phyloP scores from a whole-genome alignment of 768 basidiomycete genomes.

The Pisolithus sp. region DNA sequence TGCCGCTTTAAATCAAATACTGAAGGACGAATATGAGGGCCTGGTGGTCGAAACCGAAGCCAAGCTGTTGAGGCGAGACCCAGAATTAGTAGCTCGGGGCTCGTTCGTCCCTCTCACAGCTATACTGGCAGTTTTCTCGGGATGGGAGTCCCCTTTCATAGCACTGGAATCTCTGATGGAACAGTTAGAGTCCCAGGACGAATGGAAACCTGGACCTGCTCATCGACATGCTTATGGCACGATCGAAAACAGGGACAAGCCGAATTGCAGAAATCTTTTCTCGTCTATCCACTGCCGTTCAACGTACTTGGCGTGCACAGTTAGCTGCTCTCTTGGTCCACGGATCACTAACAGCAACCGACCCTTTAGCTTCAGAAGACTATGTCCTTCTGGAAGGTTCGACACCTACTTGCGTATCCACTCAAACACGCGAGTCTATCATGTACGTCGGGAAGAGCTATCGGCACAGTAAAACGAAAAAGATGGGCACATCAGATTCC shows the following conservation, averaged over 20 bases:
- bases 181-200: conserved; percentile 46
- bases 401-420: conserved; percentile 70
- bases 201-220: conserved; percentile 67
- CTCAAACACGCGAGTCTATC: conserved; percentile 73
- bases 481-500: conserved; percentile 78
- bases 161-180: conserved; percentile 62
- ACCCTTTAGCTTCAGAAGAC: conserved; percentile 60
- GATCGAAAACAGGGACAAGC: conserved; percentile 74
- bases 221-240: conserved; percentile 69
- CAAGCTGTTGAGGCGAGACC: conserved; percentile 69
- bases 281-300: conserved; percentile 66
- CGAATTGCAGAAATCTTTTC: conserved; percentile 67
- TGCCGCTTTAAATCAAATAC: conserved; percentile 63
- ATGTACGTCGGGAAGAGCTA: conserved; percentile 81
- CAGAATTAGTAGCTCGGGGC: conserved; percentile 67
- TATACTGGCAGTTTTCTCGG: conserved; percentile 74
- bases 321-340: conserved; percentile 79
- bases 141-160: conserved; percentile 84
- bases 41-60: conserved; percentile 77
- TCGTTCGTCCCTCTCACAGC: conserved; percentile 85
- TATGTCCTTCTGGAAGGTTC: conserved; percentile 57
- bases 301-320: conserved; percentile 78
- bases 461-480: conserved; percentile 75
- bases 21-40: conserved; percentile 74
- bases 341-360: conserved; percentile 53